Base-by-base conservation (phyloP, 805 yeast genomes). In the Kodamaea kakaduensis region DNA sequence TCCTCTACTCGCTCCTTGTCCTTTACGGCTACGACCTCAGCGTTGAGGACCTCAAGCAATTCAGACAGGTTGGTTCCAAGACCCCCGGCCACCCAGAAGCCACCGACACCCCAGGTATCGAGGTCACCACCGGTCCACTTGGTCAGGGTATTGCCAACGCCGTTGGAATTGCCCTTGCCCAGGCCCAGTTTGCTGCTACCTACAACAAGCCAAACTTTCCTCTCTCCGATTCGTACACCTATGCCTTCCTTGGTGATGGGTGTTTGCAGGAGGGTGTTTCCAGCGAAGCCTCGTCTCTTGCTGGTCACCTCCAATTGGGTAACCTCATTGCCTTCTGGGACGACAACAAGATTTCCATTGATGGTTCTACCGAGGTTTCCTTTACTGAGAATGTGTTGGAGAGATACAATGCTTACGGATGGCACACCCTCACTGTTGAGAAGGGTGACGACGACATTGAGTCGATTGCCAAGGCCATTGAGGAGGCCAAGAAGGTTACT, bases 81-180 rank as follows among this genome's bases (percentile, higher is more conserved):
- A 83, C 95, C 43, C 97, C 98, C 33, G 98, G 98, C 51, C 98
- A 90, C 71, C 98, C 98, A 38, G 98, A 90, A 72, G 76, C 69
- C 43, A 44, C 48, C 36, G 94, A 84, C 57, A 75, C 84, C 42
- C 88, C 93, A 35, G 97, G 97, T 61, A 78, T 88, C 15, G 98
- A 90, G 64, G 95, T 89, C 55, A 88, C 97, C 63, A 90, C 97
- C 44, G 98, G 98, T 64, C 97, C 98, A 40, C 78, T 90, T 55
- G 98, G 98, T 62, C 98, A 90, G 71, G 98, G 98, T 81, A 77
- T 90, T 53, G 74, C 83, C 53, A 89, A 87, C 62, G 97, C 97
- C 37, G 95, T 90, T 53, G 98, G 98, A 71, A 61, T 90, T 49
- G 97, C 98, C 39, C 77, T 90, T 56, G 98, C 96, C 43, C 95